Percentiles rank a stretch among this genome's conserved stretches.
Conservation (phyloP, 1,284 basidiomycete genomes). For the Cryptococcus sp. region DNA sequence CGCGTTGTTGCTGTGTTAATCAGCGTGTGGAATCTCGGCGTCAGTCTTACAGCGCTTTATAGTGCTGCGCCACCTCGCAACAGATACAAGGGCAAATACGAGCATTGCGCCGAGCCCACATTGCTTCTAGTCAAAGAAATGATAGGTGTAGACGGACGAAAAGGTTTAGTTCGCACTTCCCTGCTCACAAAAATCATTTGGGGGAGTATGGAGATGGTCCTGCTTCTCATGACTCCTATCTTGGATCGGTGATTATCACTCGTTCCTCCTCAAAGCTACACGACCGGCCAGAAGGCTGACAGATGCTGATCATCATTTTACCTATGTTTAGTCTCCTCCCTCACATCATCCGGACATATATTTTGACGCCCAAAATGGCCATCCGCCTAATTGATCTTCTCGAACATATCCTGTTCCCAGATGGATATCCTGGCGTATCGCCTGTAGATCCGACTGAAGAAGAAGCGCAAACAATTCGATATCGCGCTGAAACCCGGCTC, state of each 20-base stretch:
- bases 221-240: constrained; percentile 24
- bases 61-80: constrained; percentile 9
- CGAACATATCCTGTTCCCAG: constrained; percentile 43
- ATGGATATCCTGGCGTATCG: constrained; percentile 41
- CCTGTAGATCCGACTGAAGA: constrained; percentile 41
- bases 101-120: constrained; percentile 6
- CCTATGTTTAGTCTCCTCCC: constrained; percentile 29
- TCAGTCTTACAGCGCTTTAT: constrained; percentile 15
- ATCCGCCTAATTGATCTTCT: constrained; percentile 29
- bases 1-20: background rate
- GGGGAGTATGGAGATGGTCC: constrained; percentile 24
- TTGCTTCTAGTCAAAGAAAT: constrained; percentile 24
- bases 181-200: constrained; percentile 24
- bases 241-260: constrained; percentile 34
- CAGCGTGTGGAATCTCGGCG: constrained; percentile 10
- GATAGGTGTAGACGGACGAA: constrained; percentile 24
- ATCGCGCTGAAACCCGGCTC: constrained; percentile 25
- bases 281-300: background rate
- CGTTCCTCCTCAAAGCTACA: too few relatives aligned
- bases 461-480: constrained; percentile 28
- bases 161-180: constrained; percentile 2
- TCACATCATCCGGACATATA: constrained; percentile 19
- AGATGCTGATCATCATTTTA: background rate
- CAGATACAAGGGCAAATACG: background rate
- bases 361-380: constrained; percentile 23